Conservation (phyloP, 2,329 filamentous ascomycete genomes). For the Lasiodiplodia citricola region DNA sequence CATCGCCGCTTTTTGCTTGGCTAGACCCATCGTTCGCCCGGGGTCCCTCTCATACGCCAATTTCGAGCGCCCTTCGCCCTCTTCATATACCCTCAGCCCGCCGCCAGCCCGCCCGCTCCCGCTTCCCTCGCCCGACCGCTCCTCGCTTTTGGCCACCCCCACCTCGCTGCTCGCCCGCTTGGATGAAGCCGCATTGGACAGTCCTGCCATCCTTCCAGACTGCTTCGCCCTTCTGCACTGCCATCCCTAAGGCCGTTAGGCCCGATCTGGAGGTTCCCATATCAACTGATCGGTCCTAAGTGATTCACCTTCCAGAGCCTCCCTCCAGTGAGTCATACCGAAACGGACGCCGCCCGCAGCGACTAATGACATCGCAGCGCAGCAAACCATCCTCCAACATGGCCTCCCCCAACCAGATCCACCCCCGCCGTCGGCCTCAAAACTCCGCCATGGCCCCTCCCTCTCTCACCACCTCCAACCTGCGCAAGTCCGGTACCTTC, state of each 20-base stretch:
- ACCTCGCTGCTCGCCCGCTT: constrained; percentile 6
- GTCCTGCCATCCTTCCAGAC: background rate
- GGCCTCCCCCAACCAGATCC: constrained; percentile 43
- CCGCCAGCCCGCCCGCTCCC: constrained; percentile 1
- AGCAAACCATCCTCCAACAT: constrained; percentile 35
- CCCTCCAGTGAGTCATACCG: constrained; percentile 21
- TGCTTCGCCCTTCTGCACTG: constrained; percentile 21
- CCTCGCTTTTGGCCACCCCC: background rate
- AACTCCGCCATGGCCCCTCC: constrained; percentile 36
- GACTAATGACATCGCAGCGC: constrained; percentile 5
- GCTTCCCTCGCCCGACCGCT: background rate
- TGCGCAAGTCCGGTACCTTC: constrained; percentile 57
- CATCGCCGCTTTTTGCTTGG: constrained; percentile 8
- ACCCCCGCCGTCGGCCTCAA: constrained; percentile 54
- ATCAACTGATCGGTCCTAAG: constrained; percentile 18
- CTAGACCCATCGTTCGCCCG: background rate
- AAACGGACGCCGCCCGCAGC: constrained; percentile 14
- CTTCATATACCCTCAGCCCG: constrained; percentile 25
- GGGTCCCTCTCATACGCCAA: constrained; percentile 16
- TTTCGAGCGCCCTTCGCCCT: constrained; percentile 13
- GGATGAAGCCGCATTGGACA: background rate
- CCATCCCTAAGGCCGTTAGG: background rate
- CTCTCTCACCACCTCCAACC: constrained; percentile 45
- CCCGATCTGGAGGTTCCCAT: constrained; percentile 6
- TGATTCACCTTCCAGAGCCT: constrained; percentile 1